Conservation (phyloP, 139 green algal genomes). For the Ulvella scutata region DNA sequence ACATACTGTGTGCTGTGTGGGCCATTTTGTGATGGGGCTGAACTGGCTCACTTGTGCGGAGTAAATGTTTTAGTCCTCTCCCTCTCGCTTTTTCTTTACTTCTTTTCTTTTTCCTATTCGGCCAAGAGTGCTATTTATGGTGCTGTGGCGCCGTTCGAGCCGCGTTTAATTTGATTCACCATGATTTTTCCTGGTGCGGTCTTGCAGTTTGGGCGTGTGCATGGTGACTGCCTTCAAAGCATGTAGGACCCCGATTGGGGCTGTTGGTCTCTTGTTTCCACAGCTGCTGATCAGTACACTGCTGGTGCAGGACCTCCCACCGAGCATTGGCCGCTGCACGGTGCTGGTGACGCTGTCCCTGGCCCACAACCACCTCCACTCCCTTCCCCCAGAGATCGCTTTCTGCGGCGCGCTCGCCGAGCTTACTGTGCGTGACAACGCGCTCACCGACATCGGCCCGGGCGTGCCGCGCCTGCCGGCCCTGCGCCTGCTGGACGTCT, state of each 20-base stretch:
- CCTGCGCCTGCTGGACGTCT: constrained; percentile 27
- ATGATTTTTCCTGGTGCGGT: background rate
- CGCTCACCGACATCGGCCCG: background rate
- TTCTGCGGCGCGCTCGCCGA: constrained; percentile 2
- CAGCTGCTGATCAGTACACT: no score
- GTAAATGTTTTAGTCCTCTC: no score
- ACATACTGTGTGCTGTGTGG: background rate
- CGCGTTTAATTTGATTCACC: background rate
- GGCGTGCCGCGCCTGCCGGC: background rate
- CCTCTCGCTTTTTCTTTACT: no score
- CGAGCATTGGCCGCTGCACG: background rate
- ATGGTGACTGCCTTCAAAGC: background rate
- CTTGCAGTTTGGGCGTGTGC: background rate
- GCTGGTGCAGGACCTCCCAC: background rate
- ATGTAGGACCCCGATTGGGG: background rate
- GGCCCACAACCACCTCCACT: constrained; percentile 13
- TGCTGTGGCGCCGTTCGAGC: background rate
- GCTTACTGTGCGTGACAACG: background rate
- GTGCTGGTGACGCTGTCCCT: constrained; percentile 17
- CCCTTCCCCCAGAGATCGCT: constrained; percentile 13
- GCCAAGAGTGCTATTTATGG: background rate
- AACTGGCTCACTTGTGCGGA: no score
- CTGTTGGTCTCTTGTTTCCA: no score
- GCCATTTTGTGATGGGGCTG: background rate
- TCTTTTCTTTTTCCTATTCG: no score